Base-by-base conservation (phyloP, 495 filamentous ascomycete species). In the Aspergillus heteromorphus region DNA sequence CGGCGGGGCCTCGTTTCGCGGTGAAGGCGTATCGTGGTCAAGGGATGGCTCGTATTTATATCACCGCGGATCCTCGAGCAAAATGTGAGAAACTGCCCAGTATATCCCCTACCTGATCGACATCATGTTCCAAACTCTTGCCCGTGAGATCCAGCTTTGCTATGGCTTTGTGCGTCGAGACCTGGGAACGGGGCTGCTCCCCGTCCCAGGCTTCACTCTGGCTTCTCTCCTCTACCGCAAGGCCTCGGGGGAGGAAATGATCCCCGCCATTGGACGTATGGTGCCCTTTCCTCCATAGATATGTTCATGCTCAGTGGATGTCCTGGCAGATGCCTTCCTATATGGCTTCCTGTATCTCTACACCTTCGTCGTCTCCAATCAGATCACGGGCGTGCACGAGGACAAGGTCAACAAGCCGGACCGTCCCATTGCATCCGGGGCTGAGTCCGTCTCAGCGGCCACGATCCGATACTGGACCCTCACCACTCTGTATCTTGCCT, bases 311-410 rank as follows among this genome's bases (percentile, higher is more conserved):
- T 45, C 2, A 45, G 13, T n/a, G 10, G 20, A 13, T 3, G 2
- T 1, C 10, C 19, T 8, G 14, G 3, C 42, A 45, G 42, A 23
- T 4, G 42, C 42, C 18, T 45, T 45, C 10, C 42, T 45, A 2
- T 45, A 45, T 20, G 42, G 42, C 42, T 45, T 45, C 42, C 19
- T 45, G 11, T 45, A 45, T 9, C 42, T 45, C 42, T 45, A 45
- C 20, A 45, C 42, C 42, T 45, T 45, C 19, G 42, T 45, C 18
- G 42, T 45, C 42, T 45, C 42, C 18, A 45, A 45, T 9, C 42
- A 45, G 9, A 45, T 45, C 42, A 45, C 18, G 20, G 42, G 42
- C 42, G 42, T 45, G 5, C 6, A 18, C 7, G 42, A 45, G n/a
- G 42, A 45, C 42, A 8, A 14, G 4, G 19, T 45, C 42, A 45